Evolutionary conservation across 768 basidiomycete species (phyloP), one percentile per base, ranked within the genome.

Genomic region (Termitomyces sp.): DNA sequence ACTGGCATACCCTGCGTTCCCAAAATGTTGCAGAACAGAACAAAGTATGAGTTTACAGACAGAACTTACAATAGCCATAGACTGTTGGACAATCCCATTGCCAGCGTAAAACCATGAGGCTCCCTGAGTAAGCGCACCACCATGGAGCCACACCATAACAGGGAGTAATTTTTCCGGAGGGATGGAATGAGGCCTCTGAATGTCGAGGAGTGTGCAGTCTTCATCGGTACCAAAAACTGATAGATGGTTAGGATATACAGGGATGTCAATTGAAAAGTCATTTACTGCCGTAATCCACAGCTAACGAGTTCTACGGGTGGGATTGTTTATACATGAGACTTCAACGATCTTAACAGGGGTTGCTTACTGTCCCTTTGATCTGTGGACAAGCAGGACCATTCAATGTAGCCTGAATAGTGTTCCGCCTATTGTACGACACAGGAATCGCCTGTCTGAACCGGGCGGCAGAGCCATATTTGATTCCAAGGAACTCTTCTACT

Each of bases 81-180:
- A 63, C 46, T 61, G 55, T 33, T 65, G 54, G 9, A 65, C 64
- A 22, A 65, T 63, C 15, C 57, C 64, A 29, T 55, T 42, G 41
- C 64, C 62, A 9, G 64, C 49, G 37, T 62, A 65, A 24, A 59
- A 61, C 56, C 62, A 65, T 2, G 64, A 60, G 5, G 64, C 64
- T 34, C 64, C 64, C 37, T 65, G 64, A 2, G 64, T 65, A 13
- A 65, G 56, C 33, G 64, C 64, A 18, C 64, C 64, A 33, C 64
- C 62, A 37, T 65, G 64, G 9, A 65, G 22, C 62, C 62, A 65
- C 29, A 65, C 57, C 64, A 65, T 61, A 26, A 65, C 64, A 22
- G 64, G 64, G 2, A 65, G 57, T 15, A 62, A 28, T 24, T 56
- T 56, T 7, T 57, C 55, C 8, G 29, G 18, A 16, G 53, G 51